Base-by-base conservation (phyloP, 2,329 filamentous ascomycete genomes). In the Chaetothyriales sp. region DNA sequence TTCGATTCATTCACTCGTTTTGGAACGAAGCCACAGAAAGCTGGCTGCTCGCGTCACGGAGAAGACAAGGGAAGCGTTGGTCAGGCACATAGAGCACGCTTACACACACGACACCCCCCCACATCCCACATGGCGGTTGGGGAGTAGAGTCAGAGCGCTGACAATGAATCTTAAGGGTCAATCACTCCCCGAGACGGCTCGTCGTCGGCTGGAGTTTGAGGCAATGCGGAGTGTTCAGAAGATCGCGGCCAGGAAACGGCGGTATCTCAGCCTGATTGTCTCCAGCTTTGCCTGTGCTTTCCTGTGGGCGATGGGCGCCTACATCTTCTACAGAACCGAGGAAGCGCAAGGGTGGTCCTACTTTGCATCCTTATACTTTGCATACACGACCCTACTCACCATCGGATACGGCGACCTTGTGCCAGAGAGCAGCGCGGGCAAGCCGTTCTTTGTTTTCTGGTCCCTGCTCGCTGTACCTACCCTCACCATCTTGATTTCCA, bases 381-480 rank as follows among this genome's bases (percentile, higher is more conserved):
- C 72, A 4, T 78, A 74, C 56, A 70, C 69, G 0, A 70, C 68
- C 3, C 68, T 78, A 9, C 59, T 76, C 22, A 78, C 75, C 0
- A 75, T 78, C 44, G 75, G 75, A 1, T 78, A 78, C 54, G 75
- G 75, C 25, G 74, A 77, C 55, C 64, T 68, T 19, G 62, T 64
- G 1, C 71, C 70, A 0, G 61, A 64, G 12, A 71, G 68, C 48
- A 77, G 76, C 54, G 67, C 71, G 10, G 73, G 73, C 7, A 74
- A 72, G 57, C 67, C 73, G 1, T 77, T 78, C 56, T 78, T 77
- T 57, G 73, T 78, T 1, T 70, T 78, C 53, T 78, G 75, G 75
- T 73, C 71, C 12, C 60, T 78, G 4, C 63, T 78, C 7, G 75
- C 75, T 0, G 68, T 78, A 0, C 75, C 75, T 0, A 73, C 73